Base-by-base conservation (phyloP, 352 stramenopile genomes). In the Globisporangium canariense region DNA sequence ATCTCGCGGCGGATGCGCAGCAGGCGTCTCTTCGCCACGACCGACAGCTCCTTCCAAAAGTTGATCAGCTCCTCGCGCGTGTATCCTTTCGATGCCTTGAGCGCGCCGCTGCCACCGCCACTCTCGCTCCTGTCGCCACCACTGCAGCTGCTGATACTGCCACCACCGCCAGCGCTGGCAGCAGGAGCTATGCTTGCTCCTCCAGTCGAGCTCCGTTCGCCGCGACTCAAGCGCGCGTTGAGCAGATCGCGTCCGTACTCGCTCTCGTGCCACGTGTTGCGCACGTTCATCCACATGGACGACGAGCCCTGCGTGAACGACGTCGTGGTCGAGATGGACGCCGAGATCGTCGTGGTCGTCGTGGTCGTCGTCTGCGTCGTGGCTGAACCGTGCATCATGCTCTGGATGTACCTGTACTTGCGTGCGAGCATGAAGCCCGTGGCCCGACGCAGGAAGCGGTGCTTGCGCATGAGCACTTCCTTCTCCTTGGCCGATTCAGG, bases 11-110 rank as follows among this genome's bases (percentile, higher is more conserved):
- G 81, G 68, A 92, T 92, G 22, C 83, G 79, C 62, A 92, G 72
- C 67, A 92, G 61, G 55, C 78, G 65, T 41, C 81, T 71, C 69
- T 92, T 92, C 54, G 79, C 75, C 10, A 88, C 75, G 2, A 86
- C 60, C 22, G 83, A 75, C 43, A 92, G 57, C 40, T 92, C 83
- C 52, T 86, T 86, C 83, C 83, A 92, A 56, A 90, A 92, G 60
- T 92, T 92, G 58, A 92, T 76, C 6, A 92, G 77, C 65, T 92
- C 83, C 20, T 90, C 83, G 40, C 78, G 76, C 43, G 83, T 81
- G 69, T 83, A 91, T 11, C 79, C 77, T 32, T 76, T 86, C 51
- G 78, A 64, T 4, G 70, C 73, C 30, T 70, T 77, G 22, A 80
- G 67, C 22, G 58, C 58, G 7, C 46, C 58, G 7, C 30, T n/a